Evolutionary conservation across 495 filamentous ascomycete species (phyloP), one percentile per base, ranked within the genome.

Genomic region (Podospora pseudopauciseta): DNA sequence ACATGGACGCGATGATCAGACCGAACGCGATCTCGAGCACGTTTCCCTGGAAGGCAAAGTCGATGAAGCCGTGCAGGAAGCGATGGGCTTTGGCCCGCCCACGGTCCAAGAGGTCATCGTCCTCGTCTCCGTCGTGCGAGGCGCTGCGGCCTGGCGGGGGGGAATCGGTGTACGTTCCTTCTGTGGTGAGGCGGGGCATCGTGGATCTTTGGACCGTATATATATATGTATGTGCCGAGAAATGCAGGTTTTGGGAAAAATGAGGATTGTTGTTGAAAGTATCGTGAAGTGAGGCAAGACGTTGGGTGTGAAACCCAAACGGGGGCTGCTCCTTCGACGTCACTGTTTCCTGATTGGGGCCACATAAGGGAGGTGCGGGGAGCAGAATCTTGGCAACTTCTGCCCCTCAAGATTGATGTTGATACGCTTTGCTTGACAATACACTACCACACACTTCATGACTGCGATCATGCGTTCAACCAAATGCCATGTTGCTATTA

Each of bases 1-100:
- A 93, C 55, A 90, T 86, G 67, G 88, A 84, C 13, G 90, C 91
- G 55, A 92, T 80, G 66, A 92, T 92, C 77, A 92, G 81, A 70
- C 90, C 90, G 58, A 91, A 86, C 16, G 90, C 90, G 57, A 92
- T 89, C 74, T 91, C 88, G 28, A 92, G 83, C 39, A 92, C 89
- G 68, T 92, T 92, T 66, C 91, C 90, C 60, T 88, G 85, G 30
- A 91, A 84, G 6, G 89, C 90, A 68, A 91, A 92, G 65, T 90
- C 88, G 30, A 87, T 74, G 76, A 92, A 92, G 34, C 87, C 86
- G 23, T 83, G 75, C 80, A 85, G 88, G 62, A 86, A 71, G 65
- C 81, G 39, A 11, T 16, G 39, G 39, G 39, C 39, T 13, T 49
- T 49, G 39, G 39, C 39, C 6, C 39, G 39, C 15, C 39, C 39